Conservation (phyloP, 2,329 filamentous ascomycete species). For the Neodidymelliopsis sp. region DNA sequence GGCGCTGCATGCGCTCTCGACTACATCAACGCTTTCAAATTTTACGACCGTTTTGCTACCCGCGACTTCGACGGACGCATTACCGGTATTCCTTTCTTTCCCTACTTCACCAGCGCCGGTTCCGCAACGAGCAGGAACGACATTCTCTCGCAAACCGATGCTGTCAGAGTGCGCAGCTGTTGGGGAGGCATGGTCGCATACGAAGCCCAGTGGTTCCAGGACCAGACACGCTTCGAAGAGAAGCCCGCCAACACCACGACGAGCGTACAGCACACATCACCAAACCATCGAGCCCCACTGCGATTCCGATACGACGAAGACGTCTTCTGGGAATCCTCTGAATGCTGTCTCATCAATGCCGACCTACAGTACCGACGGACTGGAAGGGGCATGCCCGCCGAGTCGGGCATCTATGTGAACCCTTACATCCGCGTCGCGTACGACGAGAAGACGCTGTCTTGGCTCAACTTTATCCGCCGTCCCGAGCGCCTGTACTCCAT, state of each 20-base stretch:
- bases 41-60: conserved; percentile 78
- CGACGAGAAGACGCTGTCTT: conserved; percentile 62
- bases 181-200: conserved; percentile 80
- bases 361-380: conserved; percentile 51
- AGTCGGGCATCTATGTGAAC: conserved; percentile 74
- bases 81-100: conserved; percentile 71
- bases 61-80: conserved; percentile 71
- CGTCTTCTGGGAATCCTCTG: conserved; percentile 56
- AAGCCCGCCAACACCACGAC: conserved; percentile 23
- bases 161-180: conserved; percentile 75
- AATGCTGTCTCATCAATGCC: conserved; percentile 59
- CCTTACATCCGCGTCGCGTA: conserved; percentile 78
- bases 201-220: conserved; percentile 67
- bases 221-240: conserved; percentile 24
- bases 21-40: conserved; percentile 71
- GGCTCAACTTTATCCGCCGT: conserved; percentile 66
- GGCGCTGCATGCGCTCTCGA: conserved; percentile 75
- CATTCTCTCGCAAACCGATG: conserved; percentile 66
- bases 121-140: conserved; percentile 64
- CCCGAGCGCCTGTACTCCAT: conserved; percentile 71
- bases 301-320: conserved; percentile 54
- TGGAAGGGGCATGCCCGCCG: conserved; percentile 48
- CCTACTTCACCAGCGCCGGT: conserved; percentile 67
- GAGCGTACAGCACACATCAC: conserved; percentile 22
- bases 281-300: conserved; percentile 47